Evolutionary conservation across 2,329 filamentous ascomycete species (phyloP), one percentile per base, ranked within the genome.

Genomic region (Clarireedia homoeocarpa): DNA sequence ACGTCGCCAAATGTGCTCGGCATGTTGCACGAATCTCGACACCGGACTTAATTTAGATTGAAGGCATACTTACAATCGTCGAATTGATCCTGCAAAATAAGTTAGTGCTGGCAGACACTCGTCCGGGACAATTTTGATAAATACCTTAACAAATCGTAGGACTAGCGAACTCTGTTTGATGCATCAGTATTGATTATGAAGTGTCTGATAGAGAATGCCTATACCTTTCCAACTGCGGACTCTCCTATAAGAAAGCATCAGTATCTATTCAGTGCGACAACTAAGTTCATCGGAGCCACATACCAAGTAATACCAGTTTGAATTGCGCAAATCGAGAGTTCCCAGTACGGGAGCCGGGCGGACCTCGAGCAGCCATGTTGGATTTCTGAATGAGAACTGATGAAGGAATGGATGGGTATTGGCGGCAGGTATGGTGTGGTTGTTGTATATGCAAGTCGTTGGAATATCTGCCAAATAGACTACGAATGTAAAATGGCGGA

Each of bases 211-310:
- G 23, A 14, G 23, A 48, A n/a, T 17, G 40, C 57, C 64, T 70
- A 65, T 74, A 95, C 90, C 89, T 99, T 99, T 86, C 94, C 94
- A 57, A 99, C 94, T 58, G 94, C 94, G 66, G 94, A 99, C 79
- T 99, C 94, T 73, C 94, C 92, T 97, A 71, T 51, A 65, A 54
- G 61, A 57, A 57, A 56, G 61, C 51, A 70, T 80, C 70, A 79
- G 74, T 62, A 48, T 26, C 3, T 2, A 17, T 24, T 2, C n/a
- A 17, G 10, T 30, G n/a, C 34, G 24, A n/a, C 12, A n/a, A 6
- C 3, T 23, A 63, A 44, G 27, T 42, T 38, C 9, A n/a, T 24
- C 5, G 7, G 10, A 20, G 3, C 20, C 57, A 70, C 86, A 65
- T 82, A 97, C 94, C 94, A 63, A 99, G 81, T 70, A 99, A 80